A percentile compares a stretch with the other conserved stretches of the same genome.
These are phyloP conservation scores for Trifolium repens DNA, from an alignment of 306 rosid genomes.

Conservation along the genomic window DNA sequence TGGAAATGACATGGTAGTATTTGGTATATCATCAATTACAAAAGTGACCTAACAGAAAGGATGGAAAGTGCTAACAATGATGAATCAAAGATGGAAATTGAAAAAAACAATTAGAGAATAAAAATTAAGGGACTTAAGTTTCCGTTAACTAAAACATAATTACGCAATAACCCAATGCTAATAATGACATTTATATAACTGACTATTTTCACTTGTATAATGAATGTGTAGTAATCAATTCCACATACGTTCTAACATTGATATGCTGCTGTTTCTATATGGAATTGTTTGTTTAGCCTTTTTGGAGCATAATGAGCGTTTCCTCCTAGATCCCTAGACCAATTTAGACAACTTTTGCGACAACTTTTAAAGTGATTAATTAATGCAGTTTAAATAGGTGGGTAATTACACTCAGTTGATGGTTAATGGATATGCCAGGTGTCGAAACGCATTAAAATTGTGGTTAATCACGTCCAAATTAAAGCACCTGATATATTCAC, in stretches of 20 bases:
- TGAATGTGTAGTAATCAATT: neutral
- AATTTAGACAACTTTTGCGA: neutral
- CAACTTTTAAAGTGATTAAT: neutral
- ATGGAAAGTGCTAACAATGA: no score
- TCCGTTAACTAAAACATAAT: neutral
- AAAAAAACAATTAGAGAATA: neutral
- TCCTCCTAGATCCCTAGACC: constrained; percentile 10
- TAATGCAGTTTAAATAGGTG: no score
- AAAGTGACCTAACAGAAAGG: no score
- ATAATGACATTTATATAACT: neutral
- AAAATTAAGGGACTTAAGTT: neutral
- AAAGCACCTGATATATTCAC: no score
- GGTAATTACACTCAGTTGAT: no score
- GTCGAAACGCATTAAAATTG: no score
- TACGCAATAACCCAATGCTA: neutral
- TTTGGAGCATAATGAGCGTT: constrained; percentile 1
- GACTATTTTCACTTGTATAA: neutral
- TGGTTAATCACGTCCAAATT: no score
- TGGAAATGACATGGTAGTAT: no score
- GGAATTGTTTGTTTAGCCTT: neutral
- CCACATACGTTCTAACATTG: neutral
- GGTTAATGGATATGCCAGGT: no score
- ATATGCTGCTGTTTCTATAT: neutral
- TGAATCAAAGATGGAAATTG: neutral
- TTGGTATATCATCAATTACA: no score